These are phyloP conservation scores for Penicillium rolfsii DNA, from an alignment of 2,329 filamentous ascomycete genomes.

Conservation along the genomic window DNA sequence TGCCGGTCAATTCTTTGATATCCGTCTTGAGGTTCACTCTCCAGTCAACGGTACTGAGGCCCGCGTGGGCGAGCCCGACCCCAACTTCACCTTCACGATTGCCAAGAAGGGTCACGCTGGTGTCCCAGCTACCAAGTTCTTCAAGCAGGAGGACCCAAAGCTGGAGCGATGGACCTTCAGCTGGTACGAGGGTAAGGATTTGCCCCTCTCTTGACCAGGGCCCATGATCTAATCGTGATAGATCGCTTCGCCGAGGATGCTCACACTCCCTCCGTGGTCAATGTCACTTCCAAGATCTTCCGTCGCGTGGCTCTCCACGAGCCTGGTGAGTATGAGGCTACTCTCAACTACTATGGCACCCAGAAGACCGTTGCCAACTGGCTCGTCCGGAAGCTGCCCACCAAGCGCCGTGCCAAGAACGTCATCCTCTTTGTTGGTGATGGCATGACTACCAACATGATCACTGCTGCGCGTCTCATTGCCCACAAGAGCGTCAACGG, in stretches of 20 bases:
- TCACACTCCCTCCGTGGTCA: constrained; percentile 70
- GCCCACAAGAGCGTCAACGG: constrained; percentile 83
- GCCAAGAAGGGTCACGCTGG: constrained; percentile 62
- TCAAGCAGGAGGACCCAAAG: constrained; percentile 69
- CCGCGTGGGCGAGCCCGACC: constrained; percentile 68
- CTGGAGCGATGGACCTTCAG: constrained; percentile 80
- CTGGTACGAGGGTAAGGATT: constrained; percentile 71
- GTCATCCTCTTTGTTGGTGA: constrained; percentile 82
- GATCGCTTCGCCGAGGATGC: constrained; percentile 77
- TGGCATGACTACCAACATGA: constrained; percentile 58
- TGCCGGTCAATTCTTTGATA: constrained; percentile 80
- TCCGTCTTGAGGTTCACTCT: constrained; percentile 80
- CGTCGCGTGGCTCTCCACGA: constrained; percentile 74
- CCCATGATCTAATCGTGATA: constrained; percentile 29
- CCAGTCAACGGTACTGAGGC: constrained; percentile 80
- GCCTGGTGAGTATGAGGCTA: constrained; percentile 77
- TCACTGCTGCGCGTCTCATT: constrained; percentile 72
- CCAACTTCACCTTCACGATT: constrained; percentile 76
- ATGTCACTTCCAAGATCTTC: constrained; percentile 79
- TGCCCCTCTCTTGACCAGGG: background rate
- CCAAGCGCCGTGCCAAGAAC: constrained; percentile 78
- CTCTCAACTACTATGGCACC: constrained; percentile 73
- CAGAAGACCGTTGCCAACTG: constrained; percentile 74
- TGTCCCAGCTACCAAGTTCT: constrained; percentile 66
- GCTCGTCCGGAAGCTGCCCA: constrained; percentile 71